Percentiles rank a stretch among this genome's conserved stretches.
Conservation (phyloP, 768 basidiomycete species). For the Tylopilus subfusipes region DNA sequence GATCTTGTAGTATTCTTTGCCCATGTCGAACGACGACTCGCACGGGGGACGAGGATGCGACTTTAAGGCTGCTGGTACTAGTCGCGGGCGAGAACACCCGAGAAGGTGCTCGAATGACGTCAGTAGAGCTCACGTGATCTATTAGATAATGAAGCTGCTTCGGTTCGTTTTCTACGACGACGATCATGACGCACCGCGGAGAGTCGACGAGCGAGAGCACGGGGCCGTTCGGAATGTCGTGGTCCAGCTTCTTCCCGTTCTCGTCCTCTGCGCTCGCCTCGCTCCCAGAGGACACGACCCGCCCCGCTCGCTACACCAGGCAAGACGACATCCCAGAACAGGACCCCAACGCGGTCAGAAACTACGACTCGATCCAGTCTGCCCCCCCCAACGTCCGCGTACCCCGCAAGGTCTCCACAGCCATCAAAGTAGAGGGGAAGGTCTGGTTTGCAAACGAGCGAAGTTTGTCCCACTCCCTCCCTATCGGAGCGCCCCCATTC, state of each 20-base stretch:
- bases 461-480: conserved; percentile 44
- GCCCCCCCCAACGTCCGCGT: conserved; percentile 64
- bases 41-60: not conserved
- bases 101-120: conserved; percentile 35
- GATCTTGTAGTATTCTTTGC: conserved; percentile 84
- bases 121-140: conserved; percentile 15
- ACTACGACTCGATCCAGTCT: conserved; percentile 72
- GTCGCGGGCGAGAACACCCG: conserved; percentile 30
- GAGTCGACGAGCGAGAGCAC: no score
- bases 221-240: conserved; percentile 35
- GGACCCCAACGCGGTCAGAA: conserved; percentile 50
- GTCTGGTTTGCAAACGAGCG: conserved; percentile 98
- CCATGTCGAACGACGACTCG: conserved; percentile 22
- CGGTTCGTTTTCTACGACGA: not conserved
- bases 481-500: not conserved
- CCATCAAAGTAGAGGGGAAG: conserved; percentile 87
- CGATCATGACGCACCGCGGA: conserved; percentile 17
- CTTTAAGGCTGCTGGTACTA: no score
- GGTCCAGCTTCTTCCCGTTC: conserved; percentile 68
- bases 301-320: conserved; percentile 54
- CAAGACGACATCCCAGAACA: conserved; percentile 72
- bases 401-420: conserved; percentile 78
- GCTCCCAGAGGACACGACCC: conserved; percentile 39
- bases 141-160: no score
- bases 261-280: conserved; percentile 58